Evolutionary conservation across 208 protist genomes (phyloP), one percentile per base, ranked within the genome.

Genomic region (Trypanosoma grayi): DNA sequence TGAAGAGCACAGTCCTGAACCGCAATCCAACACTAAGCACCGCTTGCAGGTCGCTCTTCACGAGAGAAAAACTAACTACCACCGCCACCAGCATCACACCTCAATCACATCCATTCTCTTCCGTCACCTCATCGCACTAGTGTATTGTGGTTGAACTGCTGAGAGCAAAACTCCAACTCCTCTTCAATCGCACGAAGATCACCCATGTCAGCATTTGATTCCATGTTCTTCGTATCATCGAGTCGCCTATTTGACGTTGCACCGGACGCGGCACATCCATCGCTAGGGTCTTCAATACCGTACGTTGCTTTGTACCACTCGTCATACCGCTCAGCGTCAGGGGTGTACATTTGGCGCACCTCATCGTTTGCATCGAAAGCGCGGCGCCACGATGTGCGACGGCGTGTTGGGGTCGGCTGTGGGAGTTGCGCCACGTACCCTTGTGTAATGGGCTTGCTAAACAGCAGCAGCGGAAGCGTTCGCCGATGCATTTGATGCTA

Each of bases 301-400:
- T 93, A 90, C 30, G 79, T 90, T 43, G 72, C 71, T 28, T 77
- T 79, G 70, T 90, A 93, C 87, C 87, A 93, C 43, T 70, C 70
- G 44, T 86, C 78, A 63, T 93, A 93, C 10, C 75, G 66, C 60
- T 86, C 83, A 27, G 69, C 72, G 54, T 81, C 68, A 0, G 79
- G 65, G 2, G 64, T 80, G 65, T 82, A 86, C 41, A 77, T 75
- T 33, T 82, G 64, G 30, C 67, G 56, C 13, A 93, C 79, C 44
- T 88, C 87, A 25, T 50, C 59, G 57, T 93, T 88, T 1, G 70
- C 67, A 14, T 79, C 70, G 66, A 80, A 80, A 10, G 82, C 80
- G 16, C 79, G 65, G 60, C 70, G 72, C 82, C 83, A 90, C 10
- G 62, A 53, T 2, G 66, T 75, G 1, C 80, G 72, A 34, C 54